Base-by-base conservation (phyloP, 768 basidiomycete species). In the Pleurotus tuoliensis region DNA sequence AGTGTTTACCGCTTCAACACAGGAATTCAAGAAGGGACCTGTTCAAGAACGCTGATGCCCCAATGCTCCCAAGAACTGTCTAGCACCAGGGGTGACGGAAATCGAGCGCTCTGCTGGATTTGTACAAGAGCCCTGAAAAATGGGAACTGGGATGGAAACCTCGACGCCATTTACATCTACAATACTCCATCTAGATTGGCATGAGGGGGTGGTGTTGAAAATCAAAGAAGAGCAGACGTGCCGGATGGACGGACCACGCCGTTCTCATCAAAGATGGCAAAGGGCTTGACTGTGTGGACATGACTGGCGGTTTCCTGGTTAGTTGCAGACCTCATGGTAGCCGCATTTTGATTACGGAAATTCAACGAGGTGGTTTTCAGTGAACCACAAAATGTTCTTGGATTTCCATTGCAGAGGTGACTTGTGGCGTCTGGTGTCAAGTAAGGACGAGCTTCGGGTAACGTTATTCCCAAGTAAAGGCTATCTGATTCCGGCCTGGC, bases 401-500 rank as follows among this genome's bases (percentile, higher is more conserved):
- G 30, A 34, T 34, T 34, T 34, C 30, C 30, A 34, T 34, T 34
- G 30, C 30, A 44, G 15, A 44, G n/a, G 41, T 44, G 41, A 44
- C 41, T 16, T 16, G 41, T 44, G 41, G 41, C 41, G 41, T 44
- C 20, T 0, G 56, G 46, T 47, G 50, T 45, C 38, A 39, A 53
- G 37, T 34, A 47, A 54, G 57, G 18, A 25, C 27, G 15, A 39
- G 44, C 44, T 57, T 57, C 38, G 30, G 51, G 51, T 57, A 57
- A 57, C 59, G 59, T 54, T 57, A 54, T 48, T 48, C 27, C 55
- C 55, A 37, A 38, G 50, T 53, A 58, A 53, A 55, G 56, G 51
- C 50, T 47, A 60, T 57, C 45, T 37, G 56, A 60, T 8, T 11
- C 47, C 43, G 56, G 47, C 44, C 56, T 41, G 48, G 48, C 48